Base-by-base conservation (phyloP, 148 eudicot genomes). In the Suaeda aralocaspica region DNA sequence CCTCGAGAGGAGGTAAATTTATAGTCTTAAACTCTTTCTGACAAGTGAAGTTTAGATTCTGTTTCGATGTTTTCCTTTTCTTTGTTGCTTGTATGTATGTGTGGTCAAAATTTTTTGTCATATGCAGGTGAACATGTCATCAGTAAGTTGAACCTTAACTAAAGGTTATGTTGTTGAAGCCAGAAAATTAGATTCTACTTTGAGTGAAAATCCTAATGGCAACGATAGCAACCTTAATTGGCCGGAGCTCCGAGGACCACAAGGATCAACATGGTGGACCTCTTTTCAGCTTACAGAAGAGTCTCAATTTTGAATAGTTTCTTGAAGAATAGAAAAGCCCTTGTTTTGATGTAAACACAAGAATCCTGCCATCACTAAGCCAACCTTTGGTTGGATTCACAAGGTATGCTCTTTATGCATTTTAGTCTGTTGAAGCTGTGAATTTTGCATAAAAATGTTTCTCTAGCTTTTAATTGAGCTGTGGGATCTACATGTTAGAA, bases 381-480 rank as follows among this genome's bases (percentile, higher is more conserved):
- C 99, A 62, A 82, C 87, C 50, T 88, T 83, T 77, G 97, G 99
- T 70, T 87, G 96, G 97, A 83, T 95, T 79, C 81, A 88, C 70
- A 68, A 82, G 99, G 99, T 95, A 85, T 55, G 61, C 50, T 62
- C 64, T 51, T 69, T 39, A 56, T 64, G 36, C 52, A 59, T 61
- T 56, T 53, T 41, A 24, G 4, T 30, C 3, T 12, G 12, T 49
- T n/a, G 29, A 14, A 48, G 18, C 41, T 6, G 13, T 29, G 26
- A 21, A 10, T 55, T 7, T 5, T 36, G 41, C 8, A 36, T 4
- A 36, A 36, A 36, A 36, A 36, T 36, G 41, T 8, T 36, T 3
- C 5, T 36, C 8, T 36, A 36, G 4, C 41, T 4, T 8, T 36
- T 36, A 3, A 36, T 36, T 8, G 41, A 36, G 41, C 8, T 36